phyloP scores from a whole-genome alignment of 257 asterid species.

The Solanum pennellii region DNA sequence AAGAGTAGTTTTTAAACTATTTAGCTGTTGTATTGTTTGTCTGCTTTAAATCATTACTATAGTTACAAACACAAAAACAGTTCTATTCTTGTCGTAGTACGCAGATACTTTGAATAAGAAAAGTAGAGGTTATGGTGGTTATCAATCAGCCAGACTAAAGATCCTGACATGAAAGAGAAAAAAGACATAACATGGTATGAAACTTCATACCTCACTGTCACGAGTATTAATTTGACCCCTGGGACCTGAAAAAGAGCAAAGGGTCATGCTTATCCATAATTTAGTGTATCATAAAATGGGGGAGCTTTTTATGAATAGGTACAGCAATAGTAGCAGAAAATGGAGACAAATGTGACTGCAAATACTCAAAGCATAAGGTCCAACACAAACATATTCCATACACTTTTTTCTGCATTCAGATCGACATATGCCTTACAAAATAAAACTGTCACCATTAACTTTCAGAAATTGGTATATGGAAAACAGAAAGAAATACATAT shows the following conservation, averaged over 20 bases:
- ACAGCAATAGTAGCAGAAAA: neutral
- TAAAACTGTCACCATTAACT: neutral
- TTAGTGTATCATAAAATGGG: neutral
- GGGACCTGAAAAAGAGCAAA: slow-evolving; percentile 45
- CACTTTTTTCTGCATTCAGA: neutral
- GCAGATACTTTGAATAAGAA: neutral
- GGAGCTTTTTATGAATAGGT: neutral
- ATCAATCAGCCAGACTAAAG: slow-evolving; percentile 1
- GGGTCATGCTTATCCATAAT: neutral
- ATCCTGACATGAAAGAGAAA: neutral
- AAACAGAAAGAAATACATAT: neutral
- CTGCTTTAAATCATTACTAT: neutral
- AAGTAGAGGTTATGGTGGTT: neutral
- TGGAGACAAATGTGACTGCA: neutral
- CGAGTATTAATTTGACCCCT: slow-evolving; percentile 46
- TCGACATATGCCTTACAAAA: neutral
- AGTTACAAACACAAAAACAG: neutral
- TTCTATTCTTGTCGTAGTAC: neutral
- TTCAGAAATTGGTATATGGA: neutral
- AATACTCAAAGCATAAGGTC: neutral
- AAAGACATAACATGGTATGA: neutral
- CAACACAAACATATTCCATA: neutral
- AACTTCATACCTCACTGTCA: slow-evolving; percentile 49
- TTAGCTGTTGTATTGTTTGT: neutral
- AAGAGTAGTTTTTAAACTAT: neutral